Conservation (phyloP, 768 basidiomycete species). For the Phaeotremella skinneri region DNA sequence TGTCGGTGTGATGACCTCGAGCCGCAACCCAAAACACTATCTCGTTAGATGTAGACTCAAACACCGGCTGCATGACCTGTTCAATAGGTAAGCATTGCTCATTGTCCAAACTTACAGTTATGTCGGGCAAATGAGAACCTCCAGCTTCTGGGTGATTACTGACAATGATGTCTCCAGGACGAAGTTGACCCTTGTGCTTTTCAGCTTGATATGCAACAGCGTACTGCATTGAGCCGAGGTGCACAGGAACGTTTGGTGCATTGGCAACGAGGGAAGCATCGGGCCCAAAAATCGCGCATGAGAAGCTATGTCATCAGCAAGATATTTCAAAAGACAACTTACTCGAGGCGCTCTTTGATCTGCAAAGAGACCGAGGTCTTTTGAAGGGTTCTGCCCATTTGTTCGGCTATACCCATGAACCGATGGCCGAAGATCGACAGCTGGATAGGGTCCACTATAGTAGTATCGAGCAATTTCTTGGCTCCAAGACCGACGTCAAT, state of each 20-base stretch:
- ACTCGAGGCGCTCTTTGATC: slow-evolving; percentile 20
- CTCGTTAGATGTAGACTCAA: slow-evolving; percentile 3
- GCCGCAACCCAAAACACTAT: slow-evolving; percentile 19
- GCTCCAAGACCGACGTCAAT: slow-evolving; percentile 14
- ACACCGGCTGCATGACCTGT: slow-evolving; percentile 12
- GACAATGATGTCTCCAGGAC: slow-evolving; percentile 15
- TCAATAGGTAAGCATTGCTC: not conserved
- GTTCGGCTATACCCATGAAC: slow-evolving; percentile 33
- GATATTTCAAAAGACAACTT: slow-evolving; percentile 1
- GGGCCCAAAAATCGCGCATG: slow-evolving; percentile 27
- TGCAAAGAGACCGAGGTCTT: slow-evolving; percentile 28
- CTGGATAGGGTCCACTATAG: slow-evolving; percentile 12
- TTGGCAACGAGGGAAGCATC: slow-evolving; percentile 28
- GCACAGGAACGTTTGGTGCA: slow-evolving; percentile 23
- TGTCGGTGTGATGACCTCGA: slow-evolving; percentile 14
- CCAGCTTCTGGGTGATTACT: slow-evolving; percentile 12
- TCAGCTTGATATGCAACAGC: slow-evolving; percentile 14
- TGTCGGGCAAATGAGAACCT: slow-evolving; percentile 16
- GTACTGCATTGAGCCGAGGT: slow-evolving; percentile 18
- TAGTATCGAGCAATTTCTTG: slow-evolving; percentile 8
- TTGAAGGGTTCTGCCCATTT: slow-evolving; percentile 29
- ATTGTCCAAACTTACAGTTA: slow-evolving; percentile 9
- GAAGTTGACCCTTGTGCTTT: slow-evolving; percentile 15
- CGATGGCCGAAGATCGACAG: slow-evolving; percentile 13
- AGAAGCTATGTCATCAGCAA: slow-evolving; percentile 14